A percentile compares a stretch with the other conserved stretches of the same genome.
phyloP scores from a whole-genome alignment of 2,329 filamentous ascomycete genomes.

The Aspergillus fructus region DNA sequence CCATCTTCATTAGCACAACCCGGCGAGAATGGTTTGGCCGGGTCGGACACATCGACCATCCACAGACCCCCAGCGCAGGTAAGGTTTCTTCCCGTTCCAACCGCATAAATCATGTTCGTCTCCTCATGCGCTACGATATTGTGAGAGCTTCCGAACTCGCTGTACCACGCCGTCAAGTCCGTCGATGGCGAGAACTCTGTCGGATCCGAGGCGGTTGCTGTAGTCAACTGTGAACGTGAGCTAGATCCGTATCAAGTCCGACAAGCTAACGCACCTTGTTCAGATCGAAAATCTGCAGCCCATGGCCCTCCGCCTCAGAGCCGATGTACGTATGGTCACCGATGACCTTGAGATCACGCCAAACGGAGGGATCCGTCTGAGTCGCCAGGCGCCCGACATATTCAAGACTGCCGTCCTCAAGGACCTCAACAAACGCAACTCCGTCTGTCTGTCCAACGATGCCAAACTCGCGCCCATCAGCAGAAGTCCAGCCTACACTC shows the following conservation, averaged over 20 bases:
- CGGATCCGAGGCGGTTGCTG: conserved; percentile 2
- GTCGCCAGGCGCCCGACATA: conserved; percentile 18
- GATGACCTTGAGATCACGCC: conserved; percentile 21
- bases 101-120: conserved; percentile 19
- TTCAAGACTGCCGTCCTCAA: conserved; percentile 16
- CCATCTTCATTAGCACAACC: conserved; percentile 20
- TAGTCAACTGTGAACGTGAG: neutral
- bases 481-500: conserved; percentile 17
- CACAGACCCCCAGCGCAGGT: conserved; percentile 18
- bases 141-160: conserved; percentile 20
- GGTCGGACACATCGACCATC: conserved; percentile 22
- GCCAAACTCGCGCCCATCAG: conserved; percentile 18
- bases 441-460: conserved; percentile 21
- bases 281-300: conserved; percentile 20
- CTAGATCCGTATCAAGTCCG: too few species aligned
- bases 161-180: conserved; percentile 19
- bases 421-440: conserved; percentile 18
- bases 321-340: conserved; percentile 19
- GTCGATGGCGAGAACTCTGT: conserved; percentile 8
- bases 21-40: conserved; percentile 16
- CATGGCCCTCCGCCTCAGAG: conserved; percentile 17
- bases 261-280: conserved; percentile 14
- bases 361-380: conserved; percentile 14
- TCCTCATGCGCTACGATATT: conserved; percentile 20
- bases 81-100: conserved; percentile 16